phyloP scores from a whole-genome alignment of 805 yeast species.

The Wickerhamiella spandovensis region DNA sequence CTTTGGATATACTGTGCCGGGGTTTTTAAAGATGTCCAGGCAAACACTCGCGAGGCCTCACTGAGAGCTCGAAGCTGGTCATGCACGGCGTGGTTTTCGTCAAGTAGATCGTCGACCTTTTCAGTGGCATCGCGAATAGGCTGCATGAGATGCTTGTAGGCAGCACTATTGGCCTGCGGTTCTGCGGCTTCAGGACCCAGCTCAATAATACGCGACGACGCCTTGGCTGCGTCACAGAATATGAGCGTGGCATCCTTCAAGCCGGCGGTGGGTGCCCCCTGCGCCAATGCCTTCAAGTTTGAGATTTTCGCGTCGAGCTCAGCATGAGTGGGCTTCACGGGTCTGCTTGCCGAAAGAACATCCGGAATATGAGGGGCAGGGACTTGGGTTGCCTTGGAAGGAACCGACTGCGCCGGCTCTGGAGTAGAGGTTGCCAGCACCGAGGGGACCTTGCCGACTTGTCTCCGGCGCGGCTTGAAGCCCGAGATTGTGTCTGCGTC shows the following conservation, averaged over 20 bases:
- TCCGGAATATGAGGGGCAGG: background rate
- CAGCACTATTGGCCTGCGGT: background rate
- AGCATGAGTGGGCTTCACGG: background rate
- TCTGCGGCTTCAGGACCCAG: background rate
- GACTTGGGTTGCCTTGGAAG: background rate
- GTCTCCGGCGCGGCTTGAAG: background rate
- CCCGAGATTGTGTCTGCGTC: background rate
- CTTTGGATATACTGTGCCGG: background rate
- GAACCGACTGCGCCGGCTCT: background rate
- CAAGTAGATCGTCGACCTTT: background rate
- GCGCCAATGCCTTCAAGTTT: background rate
- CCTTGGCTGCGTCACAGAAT: background rate
- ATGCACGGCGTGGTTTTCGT: background rate
- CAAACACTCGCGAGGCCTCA: background rate
- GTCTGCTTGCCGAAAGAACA: background rate
- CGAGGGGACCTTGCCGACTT: background rate
- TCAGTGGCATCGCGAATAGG: background rate
- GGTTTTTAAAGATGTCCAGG: background rate
- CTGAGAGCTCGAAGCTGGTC: background rate
- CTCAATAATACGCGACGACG: background rate
- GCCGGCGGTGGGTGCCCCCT: too few species aligned
- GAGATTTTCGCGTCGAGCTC: background rate
- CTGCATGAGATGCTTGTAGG: background rate
- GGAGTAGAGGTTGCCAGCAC: background rate
- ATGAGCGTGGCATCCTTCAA: background rate